Conservation (phyloP, 495 filamentous ascomycete genomes). For the Penicillium fimorum region DNA sequence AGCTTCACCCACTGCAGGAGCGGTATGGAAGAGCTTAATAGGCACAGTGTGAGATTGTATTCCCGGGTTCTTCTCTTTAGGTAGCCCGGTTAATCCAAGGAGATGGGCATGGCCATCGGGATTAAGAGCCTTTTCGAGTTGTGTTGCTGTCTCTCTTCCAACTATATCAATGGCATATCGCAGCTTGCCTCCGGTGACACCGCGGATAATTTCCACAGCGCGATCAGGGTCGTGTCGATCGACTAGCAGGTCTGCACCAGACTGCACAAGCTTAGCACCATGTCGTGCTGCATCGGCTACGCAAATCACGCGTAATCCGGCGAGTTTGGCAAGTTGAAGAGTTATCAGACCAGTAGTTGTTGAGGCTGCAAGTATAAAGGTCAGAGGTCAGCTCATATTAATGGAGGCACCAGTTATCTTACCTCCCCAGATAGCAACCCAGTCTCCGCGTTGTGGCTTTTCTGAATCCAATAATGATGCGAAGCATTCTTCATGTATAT, state of each 20-base stretch:
- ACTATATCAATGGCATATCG: conserved; percentile 64
- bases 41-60: conserved; percentile 60
- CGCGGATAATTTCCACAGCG: conserved; percentile 59
- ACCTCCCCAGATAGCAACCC: conserved; percentile 71
- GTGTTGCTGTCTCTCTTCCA: conserved; percentile 55
- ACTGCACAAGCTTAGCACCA: conserved; percentile 51
- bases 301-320: conserved; percentile 55
- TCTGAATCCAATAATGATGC: conserved; percentile 41
- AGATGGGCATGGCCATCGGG: conserved; percentile 49
- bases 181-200: conserved; percentile 50
- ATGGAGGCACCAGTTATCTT: conserved; percentile 18
- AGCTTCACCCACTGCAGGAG: conserved; percentile 53
- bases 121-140: conserved; percentile 48
- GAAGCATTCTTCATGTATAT: conserved; percentile 56
- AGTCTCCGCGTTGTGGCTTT: conserved; percentile 53
- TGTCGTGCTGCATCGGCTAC: conserved; percentile 62
- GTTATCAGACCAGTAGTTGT: conserved; percentile 60
- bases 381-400: background rate
- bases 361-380: conserved; percentile 35
- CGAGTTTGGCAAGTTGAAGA: conserved; percentile 59
- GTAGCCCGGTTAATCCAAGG: conserved; percentile 60
- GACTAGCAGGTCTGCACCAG: conserved; percentile 58
- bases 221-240: conserved; percentile 59
- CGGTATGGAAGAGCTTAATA: conserved; percentile 67
- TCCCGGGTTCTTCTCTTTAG: conserved; percentile 46